Evolutionary conservation across 805 yeast species (phyloP).

Genomic region (Grigorovia humatica): DNA sequence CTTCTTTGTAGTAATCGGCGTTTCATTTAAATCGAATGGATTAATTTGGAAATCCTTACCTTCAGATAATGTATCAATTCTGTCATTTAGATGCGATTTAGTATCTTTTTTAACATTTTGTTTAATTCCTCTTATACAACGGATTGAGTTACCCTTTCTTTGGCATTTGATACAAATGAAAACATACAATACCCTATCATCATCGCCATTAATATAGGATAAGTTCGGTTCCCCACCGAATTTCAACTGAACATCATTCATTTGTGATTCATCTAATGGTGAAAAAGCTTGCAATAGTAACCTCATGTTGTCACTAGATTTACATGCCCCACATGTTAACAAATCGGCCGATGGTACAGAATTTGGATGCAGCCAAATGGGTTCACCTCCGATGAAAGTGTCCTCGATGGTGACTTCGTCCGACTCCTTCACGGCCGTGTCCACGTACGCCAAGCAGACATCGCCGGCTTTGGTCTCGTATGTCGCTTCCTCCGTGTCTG

Average conservation of each 20-base stretch:
- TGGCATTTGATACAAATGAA: constrained; percentile 72
- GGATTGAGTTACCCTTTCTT: constrained; percentile 56
- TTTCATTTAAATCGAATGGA: constrained; percentile 22
- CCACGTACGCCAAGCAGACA: constrained; percentile 55
- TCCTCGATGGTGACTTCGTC: constrained; percentile 46
- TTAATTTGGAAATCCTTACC: constrained; percentile 33
- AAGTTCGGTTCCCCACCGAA: constrained; percentile 6
- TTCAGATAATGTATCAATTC: constrained; percentile 31
- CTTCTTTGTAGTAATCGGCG: neutral
- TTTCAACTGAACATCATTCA: constrained; percentile 13
- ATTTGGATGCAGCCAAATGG: constrained; percentile 56
- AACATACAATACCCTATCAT: constrained; percentile 74
- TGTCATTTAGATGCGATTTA: constrained; percentile 14
- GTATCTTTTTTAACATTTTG: constrained; percentile 34
- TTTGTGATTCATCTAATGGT: constrained; percentile 43
- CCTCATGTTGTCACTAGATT: constrained; percentile 39
- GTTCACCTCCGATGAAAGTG: constrained; percentile 73
- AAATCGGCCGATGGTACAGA: constrained; percentile 47
- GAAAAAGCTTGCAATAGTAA: constrained; percentile 72
- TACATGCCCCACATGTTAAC: constrained; percentile 59
- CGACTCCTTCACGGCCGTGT: constrained; percentile 40
- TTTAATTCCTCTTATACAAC: constrained; percentile 66
- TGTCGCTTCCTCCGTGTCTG: constrained; percentile 18
- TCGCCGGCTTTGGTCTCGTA: constrained; percentile 20
- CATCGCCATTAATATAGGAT: constrained; percentile 36